Base-by-base conservation (phyloP, 176 grass and related monocot genomes). In the Miscanthus lutarioriparius region DNA sequence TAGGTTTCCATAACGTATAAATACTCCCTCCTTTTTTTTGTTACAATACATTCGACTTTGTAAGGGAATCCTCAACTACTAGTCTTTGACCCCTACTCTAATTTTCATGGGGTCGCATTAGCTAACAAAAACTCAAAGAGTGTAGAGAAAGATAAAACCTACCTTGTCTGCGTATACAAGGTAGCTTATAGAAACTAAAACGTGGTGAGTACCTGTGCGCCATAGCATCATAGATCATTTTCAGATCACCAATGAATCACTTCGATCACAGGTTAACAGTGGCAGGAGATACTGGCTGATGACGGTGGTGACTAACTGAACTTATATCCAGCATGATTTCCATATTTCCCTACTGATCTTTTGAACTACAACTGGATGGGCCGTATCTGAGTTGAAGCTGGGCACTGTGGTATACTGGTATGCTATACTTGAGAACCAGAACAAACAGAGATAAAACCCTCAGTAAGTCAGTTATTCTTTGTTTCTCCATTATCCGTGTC, bases 401-500 rank as follows among this genome's bases (percentile, higher is more conserved):
- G 28, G 15, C n/a, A 38, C n/a, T 6, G 79, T 51, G 49, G 65
- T 19, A 69, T 58, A 47, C 4, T 51, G 49, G 65, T 19, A 69
- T 58, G 66, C 4, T 11, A 75, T 66, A 76, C n/a, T 81, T 63
- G 36, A 63, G 20, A 62, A 28, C 10, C 25, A 4, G 32, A 83
- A 74, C 38, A 45, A 3, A 79, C 79, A 20, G 51, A 73, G 47
- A 65, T 27, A 84, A 56, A 83, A 43, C 58, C 66, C 22, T 74
- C 22, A 26, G 33, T 49, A 22, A 67, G 10, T 90, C 75, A 91
- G 35, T 63, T 84, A 67, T 84, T 76, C 27, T 87, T 91, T 54
- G 80, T 87, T 76, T 79, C 64, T 82, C 35, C 81, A 75, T 83
- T 85, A 43, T 84, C 82, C 20, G 81, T 41, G 10, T 87, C 82